Percentiles rank a stretch among this genome's conserved stretches.
Conservation (phyloP, 371 early-diverging fungal genomes). For the Nematocida homosporus region DNA sequence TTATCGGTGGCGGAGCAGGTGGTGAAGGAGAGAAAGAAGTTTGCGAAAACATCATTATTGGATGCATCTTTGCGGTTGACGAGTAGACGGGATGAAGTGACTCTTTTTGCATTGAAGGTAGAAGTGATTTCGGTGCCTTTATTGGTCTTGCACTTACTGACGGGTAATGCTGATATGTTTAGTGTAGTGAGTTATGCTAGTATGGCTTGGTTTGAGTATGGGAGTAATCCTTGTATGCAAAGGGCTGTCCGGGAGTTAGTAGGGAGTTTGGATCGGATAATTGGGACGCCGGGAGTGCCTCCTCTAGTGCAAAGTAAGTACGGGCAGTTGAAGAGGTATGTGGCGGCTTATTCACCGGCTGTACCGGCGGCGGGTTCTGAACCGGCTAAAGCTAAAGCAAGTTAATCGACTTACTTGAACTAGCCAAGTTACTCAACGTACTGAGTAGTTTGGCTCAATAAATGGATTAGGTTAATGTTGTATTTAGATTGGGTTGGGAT, state of each 20-base stretch:
- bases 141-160: slow-evolving; percentile 41
- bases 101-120: slow-evolving; percentile 37
- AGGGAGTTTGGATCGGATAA: slow-evolving; percentile 7
- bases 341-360: no score
- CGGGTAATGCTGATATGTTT: slow-evolving; percentile 42
- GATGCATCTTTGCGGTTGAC: slow-evolving; percentile 6
- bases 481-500: no score
- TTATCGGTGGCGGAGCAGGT: slow-evolving; percentile 51
- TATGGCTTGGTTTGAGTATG: slow-evolving; percentile 63
- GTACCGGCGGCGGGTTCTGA: no score
- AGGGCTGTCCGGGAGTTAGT: slow-evolving; percentile 54
- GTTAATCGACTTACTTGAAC: no score
- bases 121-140: slow-evolving; percentile 51
- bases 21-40: slow-evolving; percentile 48
- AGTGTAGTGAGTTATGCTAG: slow-evolving; percentile 43
- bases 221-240: slow-evolving; percentile 57
- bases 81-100: slow-evolving; percentile 33
- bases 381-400: no score
- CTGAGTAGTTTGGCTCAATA: no score
- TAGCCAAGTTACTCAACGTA: no score
- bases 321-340: slow-evolving; percentile 2
- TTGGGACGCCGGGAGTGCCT: slow-evolving; percentile 14
- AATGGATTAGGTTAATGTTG: no score
- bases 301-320: slow-evolving; percentile 17
- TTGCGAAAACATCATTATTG: slow-evolving; percentile 31